Evolutionary conservation across 768 basidiomycete genomes (phyloP).

Genomic region (Agaricus subrufescens): DNA sequence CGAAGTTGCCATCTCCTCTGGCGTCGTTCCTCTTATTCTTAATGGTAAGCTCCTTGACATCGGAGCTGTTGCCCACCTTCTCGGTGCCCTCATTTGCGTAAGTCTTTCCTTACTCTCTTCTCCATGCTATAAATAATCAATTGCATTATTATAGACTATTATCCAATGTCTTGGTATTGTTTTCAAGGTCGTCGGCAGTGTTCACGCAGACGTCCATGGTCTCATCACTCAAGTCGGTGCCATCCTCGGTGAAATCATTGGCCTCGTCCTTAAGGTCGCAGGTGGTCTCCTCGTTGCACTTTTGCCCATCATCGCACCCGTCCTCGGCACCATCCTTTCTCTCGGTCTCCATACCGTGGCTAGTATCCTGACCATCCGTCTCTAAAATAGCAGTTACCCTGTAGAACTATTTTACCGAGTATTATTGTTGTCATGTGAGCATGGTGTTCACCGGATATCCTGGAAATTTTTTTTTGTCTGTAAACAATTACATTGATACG

Average conservation of each 20-base stretch:
- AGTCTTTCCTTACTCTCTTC: constrained; percentile 6
- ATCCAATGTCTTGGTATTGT: not conserved
- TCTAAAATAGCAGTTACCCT: not conserved
- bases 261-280: not conserved
- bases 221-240: constrained; percentile 6
- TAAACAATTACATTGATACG: no score
- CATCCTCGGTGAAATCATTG: constrained; percentile 9
- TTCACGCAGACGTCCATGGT: constrained; percentile 8
- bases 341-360: not conserved
- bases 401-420: not conserved
- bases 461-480: no score
- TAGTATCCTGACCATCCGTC: not conserved
- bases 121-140: not conserved
- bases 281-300: not conserved
- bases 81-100: constrained; percentile 8
- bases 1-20: constrained; percentile 9
- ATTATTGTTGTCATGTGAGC: no score
- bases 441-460: no score
- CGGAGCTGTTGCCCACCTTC: constrained; percentile 8
- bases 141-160: not conserved
- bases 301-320: not conserved
- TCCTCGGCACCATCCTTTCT: not conserved
- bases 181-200: constrained; percentile 1
- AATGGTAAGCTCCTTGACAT: constrained; percentile 11
- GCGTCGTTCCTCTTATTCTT: constrained; percentile 7